phyloP scores from a whole-genome alignment of 768 basidiomycete genomes.

The Mycena albidolilacea region DNA sequence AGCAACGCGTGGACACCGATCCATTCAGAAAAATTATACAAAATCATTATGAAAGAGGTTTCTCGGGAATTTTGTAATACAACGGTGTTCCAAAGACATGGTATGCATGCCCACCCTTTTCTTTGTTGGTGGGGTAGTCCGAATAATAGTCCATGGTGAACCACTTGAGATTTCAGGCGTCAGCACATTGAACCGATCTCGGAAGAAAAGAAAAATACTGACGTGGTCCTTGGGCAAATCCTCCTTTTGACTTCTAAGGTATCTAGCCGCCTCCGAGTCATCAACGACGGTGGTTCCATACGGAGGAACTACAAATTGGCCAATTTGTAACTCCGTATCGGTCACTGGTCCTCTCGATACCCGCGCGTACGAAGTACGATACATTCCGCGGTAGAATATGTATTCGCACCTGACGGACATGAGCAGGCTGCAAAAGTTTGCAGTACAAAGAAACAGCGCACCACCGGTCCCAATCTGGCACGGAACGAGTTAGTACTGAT shows the following conservation, averaged over 20 bases:
- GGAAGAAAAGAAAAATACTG: conserved; percentile 42
- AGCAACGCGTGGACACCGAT: no score
- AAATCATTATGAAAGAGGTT: conserved; percentile 50
- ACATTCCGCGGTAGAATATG: conserved; percentile 86
- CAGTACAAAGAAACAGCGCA: conserved; percentile 44
- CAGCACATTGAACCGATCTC: background rate
- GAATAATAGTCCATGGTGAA: conserved; percentile 81
- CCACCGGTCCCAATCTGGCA: conserved; percentile 76
- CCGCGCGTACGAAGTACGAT: conserved; percentile 86
- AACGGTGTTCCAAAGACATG: conserved; percentile 83
- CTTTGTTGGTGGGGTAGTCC: conserved; percentile 64
- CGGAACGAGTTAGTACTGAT: no score
- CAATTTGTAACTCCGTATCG: conserved; percentile 92
- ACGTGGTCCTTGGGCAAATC: conserved; percentile 77
- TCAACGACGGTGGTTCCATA: conserved; percentile 68
- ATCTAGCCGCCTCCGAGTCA: conserved; percentile 73
- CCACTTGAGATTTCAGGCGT: conserved; percentile 64
- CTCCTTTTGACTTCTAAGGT: conserved; percentile 77
- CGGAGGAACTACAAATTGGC: conserved; percentile 83
- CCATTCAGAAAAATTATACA: no score
- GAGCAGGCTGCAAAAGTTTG: conserved; percentile 3
- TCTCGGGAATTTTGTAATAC: conserved; percentile 67
- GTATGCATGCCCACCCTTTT: conserved; percentile 73
- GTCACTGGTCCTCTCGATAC: conserved; percentile 88
- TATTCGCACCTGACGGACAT: conserved; percentile 83